Percentiles rank a stretch among this genome's conserved stretches.
Evolutionary conservation across 2,329 filamentous ascomycete genomes (phyloP).

Genomic region (Penicillium hesseltinei): DNA sequence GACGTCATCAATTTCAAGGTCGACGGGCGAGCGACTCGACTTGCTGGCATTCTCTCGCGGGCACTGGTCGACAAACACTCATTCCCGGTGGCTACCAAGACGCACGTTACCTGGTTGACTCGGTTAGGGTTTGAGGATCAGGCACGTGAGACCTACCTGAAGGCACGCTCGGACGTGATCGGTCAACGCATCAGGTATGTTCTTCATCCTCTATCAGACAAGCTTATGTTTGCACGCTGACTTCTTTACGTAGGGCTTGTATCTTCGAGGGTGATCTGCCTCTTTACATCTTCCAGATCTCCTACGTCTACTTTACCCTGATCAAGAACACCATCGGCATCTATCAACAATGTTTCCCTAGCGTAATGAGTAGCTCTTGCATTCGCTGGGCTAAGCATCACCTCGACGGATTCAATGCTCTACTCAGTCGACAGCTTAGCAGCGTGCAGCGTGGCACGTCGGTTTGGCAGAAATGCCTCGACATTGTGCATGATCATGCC

Average conservation of each 20-base stretch:
- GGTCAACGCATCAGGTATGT: constrained; percentile 76
- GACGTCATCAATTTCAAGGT: constrained; percentile 91
- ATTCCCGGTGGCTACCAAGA: constrained; percentile 72
- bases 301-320: constrained; percentile 91
- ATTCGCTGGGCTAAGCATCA: constrained; percentile 98
- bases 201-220: not conserved
- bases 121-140: constrained; percentile 86
- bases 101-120: constrained; percentile 79
- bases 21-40: constrained; percentile 74
- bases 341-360: constrained; percentile 83
- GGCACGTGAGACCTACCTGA: constrained; percentile 81
- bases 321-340: constrained; percentile 90
- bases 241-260: constrained; percentile 65
- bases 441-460: constrained; percentile 74
- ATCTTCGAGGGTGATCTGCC: constrained; percentile 93
- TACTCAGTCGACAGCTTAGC: constrained; percentile 80
- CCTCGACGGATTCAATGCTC: constrained; percentile 83
- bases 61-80: constrained; percentile 76
- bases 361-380: constrained; percentile 85
- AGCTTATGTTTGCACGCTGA: constrained; percentile 2
- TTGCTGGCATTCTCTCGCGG: constrained; percentile 73
- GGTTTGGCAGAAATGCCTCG: constrained; percentile 80
- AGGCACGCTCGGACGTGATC: constrained; percentile 73
- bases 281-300: constrained; percentile 90
- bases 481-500: constrained; percentile 76